Percentiles rank a stretch among this genome's conserved stretches.
Conservation (phyloP, 139 green algal species). For the Chlamydomonas eustigma region DNA sequence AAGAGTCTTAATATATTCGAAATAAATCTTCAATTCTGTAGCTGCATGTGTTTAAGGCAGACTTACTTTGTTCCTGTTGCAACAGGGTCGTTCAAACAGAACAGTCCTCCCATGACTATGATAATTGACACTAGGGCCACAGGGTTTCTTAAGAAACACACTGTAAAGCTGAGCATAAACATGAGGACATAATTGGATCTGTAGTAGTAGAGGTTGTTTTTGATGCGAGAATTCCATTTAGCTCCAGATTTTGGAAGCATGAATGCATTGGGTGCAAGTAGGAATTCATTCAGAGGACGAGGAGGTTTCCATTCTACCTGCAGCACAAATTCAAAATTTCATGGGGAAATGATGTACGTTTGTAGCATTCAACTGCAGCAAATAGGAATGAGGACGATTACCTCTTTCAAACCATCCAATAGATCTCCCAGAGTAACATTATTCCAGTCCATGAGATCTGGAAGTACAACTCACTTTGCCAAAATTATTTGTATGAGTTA, state of each 20-base stretch:
- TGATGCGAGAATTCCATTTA: conserved; percentile 19
- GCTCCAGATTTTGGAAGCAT: neutral
- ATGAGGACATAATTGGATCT: conserved; percentile 39
- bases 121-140: conserved; percentile 18
- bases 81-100: conserved; percentile 45
- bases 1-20: neutral
- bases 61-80: conserved; percentile 35
- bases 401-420: conserved; percentile 3
- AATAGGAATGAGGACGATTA: neutral
- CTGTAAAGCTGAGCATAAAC: conserved; percentile 19
- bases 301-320: conserved; percentile 7
- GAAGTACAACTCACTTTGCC: neutral
- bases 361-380: neutral
- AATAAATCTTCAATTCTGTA: neutral
- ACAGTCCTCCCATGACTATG: neutral
- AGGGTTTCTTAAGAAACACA: conserved; percentile 32
- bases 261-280: neutral
- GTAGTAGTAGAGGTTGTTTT: conserved; percentile 52
- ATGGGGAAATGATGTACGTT: neutral
- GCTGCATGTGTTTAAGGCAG: neutral
- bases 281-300: neutral
- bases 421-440: conserved; percentile 14
- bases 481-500: neutral
- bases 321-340: neutral
- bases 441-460: conserved; percentile 20